Evolutionary conservation across 2,329 filamentous ascomycete species (phyloP).

Genomic region (Ceratocystis alfenasii): DNA sequence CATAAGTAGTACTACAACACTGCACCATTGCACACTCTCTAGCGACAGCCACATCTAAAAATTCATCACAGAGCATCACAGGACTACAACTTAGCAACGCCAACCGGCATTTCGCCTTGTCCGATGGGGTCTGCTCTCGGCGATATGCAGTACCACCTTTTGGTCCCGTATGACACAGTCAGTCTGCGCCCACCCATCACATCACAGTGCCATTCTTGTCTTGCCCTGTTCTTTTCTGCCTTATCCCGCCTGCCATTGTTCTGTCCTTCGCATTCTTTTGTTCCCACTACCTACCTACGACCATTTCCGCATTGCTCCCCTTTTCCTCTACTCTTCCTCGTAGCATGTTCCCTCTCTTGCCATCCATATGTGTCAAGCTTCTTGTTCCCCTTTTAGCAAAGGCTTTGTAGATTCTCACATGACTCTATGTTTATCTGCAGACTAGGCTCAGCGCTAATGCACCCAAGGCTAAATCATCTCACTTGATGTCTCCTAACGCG

Average conservation of each 20-base stretch:
- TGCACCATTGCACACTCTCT: neutral
- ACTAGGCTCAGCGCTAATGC: neutral
- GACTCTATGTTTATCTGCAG: too few relatives aligned
- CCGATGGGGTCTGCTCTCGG: constrained; percentile 5
- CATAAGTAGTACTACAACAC: neutral
- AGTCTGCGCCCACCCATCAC: neutral
- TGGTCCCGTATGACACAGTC: neutral
- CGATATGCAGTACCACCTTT: neutral
- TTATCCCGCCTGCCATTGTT: neutral
- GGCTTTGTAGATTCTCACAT: too few relatives aligned
- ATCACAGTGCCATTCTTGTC: neutral
- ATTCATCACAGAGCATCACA: neutral
- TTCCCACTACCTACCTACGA: neutral
- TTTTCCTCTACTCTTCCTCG: neutral
- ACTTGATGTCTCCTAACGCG: neutral
- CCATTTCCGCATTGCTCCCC: neutral
- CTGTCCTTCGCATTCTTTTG: neutral
- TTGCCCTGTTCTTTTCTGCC: neutral
- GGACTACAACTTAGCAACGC: neutral
- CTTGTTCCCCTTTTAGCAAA: neutral
- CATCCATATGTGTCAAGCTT: neutral
- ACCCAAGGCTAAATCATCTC: neutral
- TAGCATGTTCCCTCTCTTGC: neutral
- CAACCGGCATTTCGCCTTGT: neutral
- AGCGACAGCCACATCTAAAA: neutral